Evolutionary conservation across 1,139 yeast species (phyloP).

Genomic region (Meyerozyma sp.): DNA sequence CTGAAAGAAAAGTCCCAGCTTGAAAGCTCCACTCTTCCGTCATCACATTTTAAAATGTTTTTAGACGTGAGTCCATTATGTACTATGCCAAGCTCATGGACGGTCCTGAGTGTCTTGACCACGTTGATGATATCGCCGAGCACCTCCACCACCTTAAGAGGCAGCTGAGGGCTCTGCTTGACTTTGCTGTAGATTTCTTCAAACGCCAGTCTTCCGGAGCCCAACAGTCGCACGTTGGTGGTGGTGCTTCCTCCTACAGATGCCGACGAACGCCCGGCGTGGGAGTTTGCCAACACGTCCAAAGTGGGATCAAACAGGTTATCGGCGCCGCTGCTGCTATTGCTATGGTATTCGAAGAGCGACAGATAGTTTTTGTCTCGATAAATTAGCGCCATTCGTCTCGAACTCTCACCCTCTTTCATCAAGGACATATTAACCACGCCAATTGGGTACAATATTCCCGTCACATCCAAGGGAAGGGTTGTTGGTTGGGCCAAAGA

Average conservation of each 20-base stretch:
- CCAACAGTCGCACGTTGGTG: neutral
- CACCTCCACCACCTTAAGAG: constrained; percentile 23
- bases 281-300: neutral
- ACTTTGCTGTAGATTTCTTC: constrained; percentile 8
- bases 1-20: constrained; percentile 52
- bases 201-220: constrained; percentile 1
- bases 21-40: constrained; percentile 31
- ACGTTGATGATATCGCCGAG: constrained; percentile 28
- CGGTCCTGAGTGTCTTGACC: constrained; percentile 27
- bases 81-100: constrained; percentile 43
- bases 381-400: constrained; percentile 24
- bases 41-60: constrained; percentile 27
- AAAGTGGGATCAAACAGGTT: neutral
- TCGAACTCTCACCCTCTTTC: constrained; percentile 5
- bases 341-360: constrained; percentile 12
- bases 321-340: neutral
- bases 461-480: constrained; percentile 22
- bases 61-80: constrained; percentile 46
- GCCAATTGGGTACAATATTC: constrained; percentile 24
- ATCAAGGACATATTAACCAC: constrained; percentile 12
- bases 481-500: constrained; percentile 16
- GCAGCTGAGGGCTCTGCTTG: constrained; percentile 15
- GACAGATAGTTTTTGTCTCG: constrained; percentile 19
- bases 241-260: neutral
- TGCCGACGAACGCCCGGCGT: neutral